Base-by-base conservation (phyloP, 106 monocot genomes). In the Narthecium ossifragum region DNA sequence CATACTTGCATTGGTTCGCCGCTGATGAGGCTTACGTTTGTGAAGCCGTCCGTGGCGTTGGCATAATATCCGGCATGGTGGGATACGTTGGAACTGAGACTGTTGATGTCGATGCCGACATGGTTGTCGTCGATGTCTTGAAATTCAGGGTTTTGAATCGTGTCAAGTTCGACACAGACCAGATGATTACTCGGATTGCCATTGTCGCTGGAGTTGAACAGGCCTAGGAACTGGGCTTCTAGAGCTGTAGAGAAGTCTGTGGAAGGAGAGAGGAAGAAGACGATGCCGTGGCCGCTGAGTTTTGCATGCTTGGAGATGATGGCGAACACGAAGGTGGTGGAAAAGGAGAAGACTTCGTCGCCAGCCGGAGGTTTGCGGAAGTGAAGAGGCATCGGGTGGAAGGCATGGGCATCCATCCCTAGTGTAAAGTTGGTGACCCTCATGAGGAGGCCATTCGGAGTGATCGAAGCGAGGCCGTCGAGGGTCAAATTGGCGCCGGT, bases 1-100 rank as follows among this genome's bases (percentile, higher is more conserved):
- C 70, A 70, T 1, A 70, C 37, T 45, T 60, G 60, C 59, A 70
- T 70, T 6, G 61, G 40, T 9, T 53, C 5, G 40, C 70, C 70
- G 9, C 70, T 70, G 1, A 22, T 31, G 7, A 70, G 60, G 43
- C 43, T 43, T 18, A 43, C 4, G 43, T 43, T 43, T 17, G 2
- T 13, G 43, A 43, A 43, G 0, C 18, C 11, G 4, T 18, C 43
- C 14, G 5, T 6, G 10, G 4, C 4, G 18, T 43, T 18, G 18
- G 14, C 43, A 17, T 17, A 43, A 3, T 43, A 43, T 17, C 43
- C 43, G 18, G 43, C 11, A 43, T 43, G 11, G 43, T 43, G 43
- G 12, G 43, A 43, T 3, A 13, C 4, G 43, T 43, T 43, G 0
- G 43, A 43, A 13, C 18, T 43, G 17, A 43, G 18, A 18, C 12